These are phyloP conservation scores for Cynanchum wilfordii DNA, from an alignment of 257 asterid genomes.

Conservation along the genomic window DNA sequence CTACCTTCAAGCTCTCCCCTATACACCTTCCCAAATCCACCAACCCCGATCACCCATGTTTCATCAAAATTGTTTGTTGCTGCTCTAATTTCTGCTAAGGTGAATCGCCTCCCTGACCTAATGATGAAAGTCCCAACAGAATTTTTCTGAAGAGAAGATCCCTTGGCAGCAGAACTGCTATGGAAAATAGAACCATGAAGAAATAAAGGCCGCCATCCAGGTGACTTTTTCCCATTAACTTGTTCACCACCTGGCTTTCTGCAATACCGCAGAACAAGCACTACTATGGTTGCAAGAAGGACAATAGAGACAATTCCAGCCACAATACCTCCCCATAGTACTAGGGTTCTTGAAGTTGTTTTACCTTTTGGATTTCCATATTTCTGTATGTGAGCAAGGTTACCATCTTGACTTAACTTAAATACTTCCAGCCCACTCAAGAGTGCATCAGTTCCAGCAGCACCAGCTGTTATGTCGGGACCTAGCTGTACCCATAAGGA, in stretches of 20 bases:
- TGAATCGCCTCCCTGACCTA: constrained; percentile 5
- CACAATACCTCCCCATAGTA: background rate
- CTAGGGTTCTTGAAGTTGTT: background rate
- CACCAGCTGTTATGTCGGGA: constrained; percentile 9
- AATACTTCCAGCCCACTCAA: constrained; percentile 13
- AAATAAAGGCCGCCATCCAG: constrained; percentile 9
- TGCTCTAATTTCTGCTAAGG: constrained; percentile 5
- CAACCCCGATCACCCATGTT: constrained; percentile 14
- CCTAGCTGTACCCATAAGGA: constrained; percentile 10
- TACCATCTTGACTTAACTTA: constrained; percentile 35
- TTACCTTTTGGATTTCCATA: constrained; percentile 25
- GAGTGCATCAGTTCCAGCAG: constrained; percentile 21
- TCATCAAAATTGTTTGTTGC: constrained; percentile 16
- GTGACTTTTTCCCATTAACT: background rate
- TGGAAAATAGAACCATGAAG: constrained; percentile 3
- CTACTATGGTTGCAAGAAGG: background rate
- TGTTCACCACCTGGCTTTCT: constrained; percentile 1
- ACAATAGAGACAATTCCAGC: constrained; percentile 2
- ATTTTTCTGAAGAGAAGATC: background rate
- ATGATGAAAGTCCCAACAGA: background rate
- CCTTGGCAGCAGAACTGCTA: constrained; percentile 5
- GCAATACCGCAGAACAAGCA: background rate
- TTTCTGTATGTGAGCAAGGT: constrained; percentile 44
- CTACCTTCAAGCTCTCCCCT: constrained; percentile 5
- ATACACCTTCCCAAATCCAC: constrained; percentile 11